These are phyloP conservation scores for Saccharomycopsis synnaedendra DNA, from an alignment of 805 yeast genomes.

Conservation along the genomic window DNA sequence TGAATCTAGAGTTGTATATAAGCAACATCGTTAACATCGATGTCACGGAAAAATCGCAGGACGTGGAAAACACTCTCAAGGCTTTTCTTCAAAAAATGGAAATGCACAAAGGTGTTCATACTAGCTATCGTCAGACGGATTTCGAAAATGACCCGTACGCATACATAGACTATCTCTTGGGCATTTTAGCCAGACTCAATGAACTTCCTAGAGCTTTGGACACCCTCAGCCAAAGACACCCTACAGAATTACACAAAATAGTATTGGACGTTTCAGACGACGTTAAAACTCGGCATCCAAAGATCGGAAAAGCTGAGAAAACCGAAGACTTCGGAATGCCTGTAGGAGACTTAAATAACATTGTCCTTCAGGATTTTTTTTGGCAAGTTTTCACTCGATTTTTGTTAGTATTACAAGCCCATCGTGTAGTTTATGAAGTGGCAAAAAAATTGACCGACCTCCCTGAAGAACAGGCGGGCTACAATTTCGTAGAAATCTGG, in stretches of 20 bases:
- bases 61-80: slow-evolving; percentile 25
- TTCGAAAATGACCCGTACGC: slow-evolving; percentile 36
- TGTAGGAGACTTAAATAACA: slow-evolving; percentile 37
- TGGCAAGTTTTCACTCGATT: slow-evolving; percentile 57
- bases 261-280: slow-evolving; percentile 55
- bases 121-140: slow-evolving; percentile 23
- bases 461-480: slow-evolving; percentile 21
- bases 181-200: slow-evolving; percentile 48
- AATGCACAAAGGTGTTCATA: slow-evolving; percentile 21
- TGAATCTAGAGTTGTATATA: slow-evolving; percentile 42
- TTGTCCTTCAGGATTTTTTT: slow-evolving; percentile 58
- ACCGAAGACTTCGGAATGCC: slow-evolving; percentile 25
- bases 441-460: slow-evolving; percentile 23
- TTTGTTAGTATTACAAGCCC: slow-evolving; percentile 55
- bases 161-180: slow-evolving; percentile 41
- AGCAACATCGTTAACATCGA: slow-evolving; percentile 48
- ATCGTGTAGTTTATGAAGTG: slow-evolving; percentile 53
- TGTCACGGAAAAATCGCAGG: slow-evolving; percentile 35
- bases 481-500: slow-evolving; percentile 34
- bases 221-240: slow-evolving; percentile 40
- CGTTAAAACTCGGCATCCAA: slow-evolving; percentile 44
- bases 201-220: slow-evolving; percentile 48
- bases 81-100: slow-evolving; percentile 25
- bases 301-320: neutral
- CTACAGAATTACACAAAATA: slow-evolving; percentile 52